Base-by-base conservation (phyloP, 2,329 filamentous ascomycete species). In the Sphaceloma murrayae region DNA sequence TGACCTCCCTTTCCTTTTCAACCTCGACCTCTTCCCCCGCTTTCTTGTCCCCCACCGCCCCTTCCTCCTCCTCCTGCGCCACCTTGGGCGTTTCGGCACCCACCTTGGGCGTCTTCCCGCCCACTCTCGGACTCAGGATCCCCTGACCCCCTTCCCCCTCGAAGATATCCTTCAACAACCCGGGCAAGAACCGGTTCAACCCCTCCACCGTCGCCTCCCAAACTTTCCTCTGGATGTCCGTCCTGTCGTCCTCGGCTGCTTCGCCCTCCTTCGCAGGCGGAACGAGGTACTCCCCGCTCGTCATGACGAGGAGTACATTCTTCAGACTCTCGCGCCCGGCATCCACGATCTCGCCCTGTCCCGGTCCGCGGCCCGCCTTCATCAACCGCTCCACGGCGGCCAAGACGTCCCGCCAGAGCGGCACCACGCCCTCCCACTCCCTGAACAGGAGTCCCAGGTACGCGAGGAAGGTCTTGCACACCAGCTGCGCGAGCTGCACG, bases 291-390 rank as follows among this genome's bases (percentile, higher is more conserved):
- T 84, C 88, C 40, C 82, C 88, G 59, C 81, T 91, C 4, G 84
- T 80, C 87, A 98, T 94, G 56, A 98, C 91, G 7, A 98, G 72
- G 17, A 96, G 69, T 43, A 96, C 87, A 53, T 98, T 98, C 66
- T 98, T 98, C 47, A 98, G 68, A 52, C 86, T 91, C 63, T 98
- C 91, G 1, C 85, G 84, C 2, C 96, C 87, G 9, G 91, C 89
- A 68, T 98, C 91, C 31, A 45, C 30, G 14, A 45, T 13, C 16
- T 45, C 42, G 13, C 18, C 19, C 9, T 24, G 24, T 6, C 42
- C 42, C 18, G 19, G 13, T 2, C 42, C 42, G 5, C 32, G 17
- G 7, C 40, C 40, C 5, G 30, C 31, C 27, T 19, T 32, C 80
- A 95, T 93, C 51, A 98, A 73, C 17, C 91, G 79, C 61, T 98